These are phyloP conservation scores for Botrytis medusae DNA, from an alignment of 2,329 filamentous ascomycete species.

Conservation along the genomic window DNA sequence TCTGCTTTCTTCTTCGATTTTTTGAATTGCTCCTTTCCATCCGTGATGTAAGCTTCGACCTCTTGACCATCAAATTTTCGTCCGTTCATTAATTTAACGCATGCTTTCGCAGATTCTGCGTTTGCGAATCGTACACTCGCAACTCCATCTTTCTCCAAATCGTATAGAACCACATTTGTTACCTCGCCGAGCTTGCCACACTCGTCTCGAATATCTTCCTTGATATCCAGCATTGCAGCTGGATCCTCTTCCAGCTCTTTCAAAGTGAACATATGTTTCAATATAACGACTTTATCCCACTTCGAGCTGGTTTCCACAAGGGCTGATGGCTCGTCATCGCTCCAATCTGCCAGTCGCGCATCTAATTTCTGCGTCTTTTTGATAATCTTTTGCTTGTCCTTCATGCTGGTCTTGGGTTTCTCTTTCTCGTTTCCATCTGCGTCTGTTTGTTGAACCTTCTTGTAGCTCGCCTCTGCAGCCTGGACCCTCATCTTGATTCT, in stretches of 20 bases:
- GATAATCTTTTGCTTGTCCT: conserved; percentile 86
- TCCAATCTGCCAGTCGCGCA: conserved; percentile 92
- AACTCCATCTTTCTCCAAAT: conserved; percentile 80
- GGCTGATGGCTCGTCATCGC: conserved; percentile 74
- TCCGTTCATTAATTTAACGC: conserved; percentile 74
- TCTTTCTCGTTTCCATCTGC: conserved; percentile 45
- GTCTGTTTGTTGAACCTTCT: conserved; percentile 72
- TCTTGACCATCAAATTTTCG: conserved; percentile 72
- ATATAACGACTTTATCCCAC: conserved; percentile 79
- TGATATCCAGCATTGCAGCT: conserved; percentile 82
- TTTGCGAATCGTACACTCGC: conserved; percentile 81
- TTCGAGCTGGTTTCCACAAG: conserved; percentile 56
- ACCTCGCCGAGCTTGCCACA: conserved; percentile 83
- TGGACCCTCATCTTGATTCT: conserved; percentile 74
- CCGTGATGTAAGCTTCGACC: conserved; percentile 69
- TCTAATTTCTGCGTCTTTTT: conserved; percentile 88
- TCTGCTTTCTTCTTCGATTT: conserved; percentile 60
- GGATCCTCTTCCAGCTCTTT: conserved; percentile 83
- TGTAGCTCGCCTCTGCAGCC: conserved; percentile 86
- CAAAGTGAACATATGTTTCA: conserved; percentile 92
- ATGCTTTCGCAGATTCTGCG: conserved; percentile 67
- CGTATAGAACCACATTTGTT: conserved; percentile 88
- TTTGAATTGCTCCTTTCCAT: conserved; percentile 70
- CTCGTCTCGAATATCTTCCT: conserved; percentile 89
- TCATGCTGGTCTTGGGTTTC: conserved; percentile 53